Percentiles rank a stretch among this genome's conserved stretches.
These are phyloP conservation scores for Trichoderma hamatum DNA, from an alignment of 2,329 filamentous ascomycete species.

Conservation along the genomic window DNA sequence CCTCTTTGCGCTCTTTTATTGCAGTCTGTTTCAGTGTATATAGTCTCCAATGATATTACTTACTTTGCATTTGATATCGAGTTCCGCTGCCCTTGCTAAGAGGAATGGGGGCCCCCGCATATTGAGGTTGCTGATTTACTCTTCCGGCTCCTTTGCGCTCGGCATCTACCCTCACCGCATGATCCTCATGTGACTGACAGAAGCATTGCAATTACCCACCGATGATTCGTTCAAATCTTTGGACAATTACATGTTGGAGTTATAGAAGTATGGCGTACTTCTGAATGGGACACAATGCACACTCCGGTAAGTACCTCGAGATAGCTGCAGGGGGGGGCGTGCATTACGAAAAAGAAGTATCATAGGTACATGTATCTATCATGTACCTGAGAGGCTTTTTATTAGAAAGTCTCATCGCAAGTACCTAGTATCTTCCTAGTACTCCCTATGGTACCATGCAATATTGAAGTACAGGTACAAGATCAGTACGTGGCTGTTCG, in stretches of 20 bases:
- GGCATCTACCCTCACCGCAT: background rate
- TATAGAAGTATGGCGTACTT: too few species aligned
- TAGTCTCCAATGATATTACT: background rate
- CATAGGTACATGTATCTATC: too few species aligned
- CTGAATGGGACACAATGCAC: too few species aligned
- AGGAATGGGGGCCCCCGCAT: background rate
- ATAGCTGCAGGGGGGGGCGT: too few species aligned
- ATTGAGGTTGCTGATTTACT: background rate
- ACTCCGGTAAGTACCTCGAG: too few species aligned
- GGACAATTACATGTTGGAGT: background rate
- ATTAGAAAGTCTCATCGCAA: too few species aligned
- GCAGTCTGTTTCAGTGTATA: background rate
- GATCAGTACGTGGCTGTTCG: too few species aligned
- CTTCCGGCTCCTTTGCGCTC: background rate
- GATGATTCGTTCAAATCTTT: background rate
- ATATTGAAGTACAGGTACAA: too few species aligned
- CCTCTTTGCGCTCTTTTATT: background rate
- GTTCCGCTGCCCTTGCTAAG: background rate
- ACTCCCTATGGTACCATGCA: too few species aligned
- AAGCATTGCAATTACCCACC: background rate
- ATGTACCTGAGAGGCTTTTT: too few species aligned
- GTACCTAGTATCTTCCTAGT: too few species aligned
- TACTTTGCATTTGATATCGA: background rate
- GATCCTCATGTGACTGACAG: background rate
- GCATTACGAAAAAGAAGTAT: too few species aligned